Percentiles rank a stretch among this genome's conserved stretches.
Evolutionary conservation across 2,329 filamentous ascomycete genomes (phyloP).

Genomic region (Nemania sp.): DNA sequence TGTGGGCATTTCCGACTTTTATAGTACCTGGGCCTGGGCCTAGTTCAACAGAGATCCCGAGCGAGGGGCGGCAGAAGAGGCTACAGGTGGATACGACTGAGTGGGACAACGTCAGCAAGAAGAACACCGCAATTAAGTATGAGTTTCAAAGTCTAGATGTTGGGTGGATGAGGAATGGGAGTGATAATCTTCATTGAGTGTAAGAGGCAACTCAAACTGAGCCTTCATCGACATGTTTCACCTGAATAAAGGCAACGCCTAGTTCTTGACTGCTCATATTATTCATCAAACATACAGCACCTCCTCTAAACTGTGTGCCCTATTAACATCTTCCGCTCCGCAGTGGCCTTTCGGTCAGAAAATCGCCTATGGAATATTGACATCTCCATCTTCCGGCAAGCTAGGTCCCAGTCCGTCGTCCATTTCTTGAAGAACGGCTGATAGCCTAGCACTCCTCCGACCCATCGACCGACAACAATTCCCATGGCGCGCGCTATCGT

Average conservation of each 20-base stretch:
- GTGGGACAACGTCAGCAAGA: slow-evolving; percentile 31
- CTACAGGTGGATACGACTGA: slow-evolving; percentile 32
- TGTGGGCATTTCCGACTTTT: slow-evolving; percentile 39
- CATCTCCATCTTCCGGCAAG: slow-evolving; percentile 41
- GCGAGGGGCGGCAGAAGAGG: slow-evolving; percentile 31
- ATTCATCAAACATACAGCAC: neutral
- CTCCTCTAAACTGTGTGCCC: neutral
- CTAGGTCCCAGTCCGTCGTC: slow-evolving; percentile 44
- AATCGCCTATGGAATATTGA: slow-evolving; percentile 36
- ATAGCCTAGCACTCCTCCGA: slow-evolving; percentile 44
- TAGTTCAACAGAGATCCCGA: slow-evolving; percentile 29
- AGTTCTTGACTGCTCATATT: neutral
- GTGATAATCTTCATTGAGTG: neutral
- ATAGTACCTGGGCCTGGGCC: slow-evolving; percentile 13
- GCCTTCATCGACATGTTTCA: too few species aligned
- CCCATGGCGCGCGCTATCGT: slow-evolving; percentile 35
- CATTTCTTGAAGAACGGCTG: slow-evolving; percentile 43
- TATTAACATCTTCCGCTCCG: neutral
- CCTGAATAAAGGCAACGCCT: too few species aligned
- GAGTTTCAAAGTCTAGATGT: neutral
- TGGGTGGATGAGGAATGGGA: neutral
- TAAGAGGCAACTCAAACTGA: neutral
- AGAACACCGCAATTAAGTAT: slow-evolving; percentile 18
- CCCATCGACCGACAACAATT: slow-evolving; percentile 44
- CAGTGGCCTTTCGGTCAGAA: slow-evolving; percentile 17